These are phyloP conservation scores for Spiromastix sp. DNA, from an alignment of 2,329 filamentous ascomycete species.

Conservation along the genomic window DNA sequence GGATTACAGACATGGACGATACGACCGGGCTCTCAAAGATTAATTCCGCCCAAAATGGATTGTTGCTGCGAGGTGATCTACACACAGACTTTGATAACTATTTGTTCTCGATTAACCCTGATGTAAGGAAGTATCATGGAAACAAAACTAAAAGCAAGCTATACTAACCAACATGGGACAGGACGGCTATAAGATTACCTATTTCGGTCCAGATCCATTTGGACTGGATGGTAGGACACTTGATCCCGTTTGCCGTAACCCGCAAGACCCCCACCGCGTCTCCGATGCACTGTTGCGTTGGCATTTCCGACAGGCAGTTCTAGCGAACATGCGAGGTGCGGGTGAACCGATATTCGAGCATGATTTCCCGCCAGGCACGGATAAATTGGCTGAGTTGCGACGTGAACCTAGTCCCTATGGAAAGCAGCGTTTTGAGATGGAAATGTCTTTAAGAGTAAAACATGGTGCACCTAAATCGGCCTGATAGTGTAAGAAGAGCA, in stretches of 20 bases:
- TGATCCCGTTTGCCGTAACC: slow-evolving; percentile 7
- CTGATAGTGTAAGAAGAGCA: too few species aligned
- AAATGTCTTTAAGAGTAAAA: slow-evolving; percentile 2
- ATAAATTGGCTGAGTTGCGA: slow-evolving; percentile 9
- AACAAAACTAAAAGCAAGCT: neutral
- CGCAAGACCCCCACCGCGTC: slow-evolving; percentile 7
- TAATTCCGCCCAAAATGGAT: slow-evolving; percentile 10
- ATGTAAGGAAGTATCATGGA: slow-evolving; percentile 7
- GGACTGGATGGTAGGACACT: slow-evolving; percentile 6
- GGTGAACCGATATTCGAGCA: slow-evolving; percentile 13
- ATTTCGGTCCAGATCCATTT: slow-evolving; percentile 5
- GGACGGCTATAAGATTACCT: slow-evolving; percentile 9
- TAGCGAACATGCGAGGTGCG: slow-evolving; percentile 13
- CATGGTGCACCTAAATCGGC: too few species aligned
- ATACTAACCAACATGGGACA: slow-evolving; percentile 1
- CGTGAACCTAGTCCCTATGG: slow-evolving; percentile 3
- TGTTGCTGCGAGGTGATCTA: slow-evolving; percentile 7
- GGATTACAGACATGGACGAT: slow-evolving; percentile 10
- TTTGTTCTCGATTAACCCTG: slow-evolving; percentile 12
- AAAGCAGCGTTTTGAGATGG: slow-evolving; percentile 7
- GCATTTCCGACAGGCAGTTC: slow-evolving; percentile 15
- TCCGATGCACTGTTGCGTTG: slow-evolving; percentile 12
- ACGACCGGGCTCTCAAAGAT: neutral
- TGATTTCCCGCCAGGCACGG: slow-evolving; percentile 14
- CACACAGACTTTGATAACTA: slow-evolving; percentile 11